Percentiles rank a stretch among this genome's conserved stretches.
These are phyloP conservation scores for Agapanthus africanus DNA, from an alignment of 106 monocot genomes.

Conservation along the genomic window DNA sequence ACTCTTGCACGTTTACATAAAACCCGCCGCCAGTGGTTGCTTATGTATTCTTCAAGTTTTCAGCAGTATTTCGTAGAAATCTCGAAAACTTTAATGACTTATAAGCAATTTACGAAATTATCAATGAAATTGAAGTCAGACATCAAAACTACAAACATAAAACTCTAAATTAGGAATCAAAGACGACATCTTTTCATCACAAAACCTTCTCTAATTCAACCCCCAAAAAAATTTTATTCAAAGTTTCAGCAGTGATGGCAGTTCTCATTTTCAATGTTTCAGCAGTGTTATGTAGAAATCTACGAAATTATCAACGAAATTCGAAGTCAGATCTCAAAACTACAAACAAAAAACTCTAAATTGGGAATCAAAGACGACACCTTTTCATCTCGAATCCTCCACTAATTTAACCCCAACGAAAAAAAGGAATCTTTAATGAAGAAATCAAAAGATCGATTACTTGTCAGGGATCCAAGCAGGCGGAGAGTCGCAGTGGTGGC, in stretches of 20 bases:
- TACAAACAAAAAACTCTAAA: too few relatives aligned
- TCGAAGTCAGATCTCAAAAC: constrained; percentile 1
- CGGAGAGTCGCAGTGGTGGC: constrained; percentile 32
- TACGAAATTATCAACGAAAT: not conserved
- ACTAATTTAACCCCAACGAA: too few relatives aligned
- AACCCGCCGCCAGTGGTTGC: too few relatives aligned
- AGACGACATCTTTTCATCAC: not conserved
- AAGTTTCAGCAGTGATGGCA: too few relatives aligned
- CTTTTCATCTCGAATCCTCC: not conserved
- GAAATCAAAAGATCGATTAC: constrained; percentile 25
- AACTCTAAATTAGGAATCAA: not conserved
- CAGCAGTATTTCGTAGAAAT: not conserved
- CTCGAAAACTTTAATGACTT: too few relatives aligned
- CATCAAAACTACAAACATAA: too few relatives aligned
- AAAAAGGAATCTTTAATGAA: too few relatives aligned
- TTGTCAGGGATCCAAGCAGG: constrained; percentile 53
- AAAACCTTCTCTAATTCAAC: too few relatives aligned
- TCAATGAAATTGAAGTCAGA: not conserved
- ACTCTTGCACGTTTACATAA: too few relatives aligned
- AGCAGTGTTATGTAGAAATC: not conserved
- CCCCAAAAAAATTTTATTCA: too few relatives aligned
- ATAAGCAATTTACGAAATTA: not conserved
- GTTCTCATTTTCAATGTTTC: not conserved
- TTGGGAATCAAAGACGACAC: not conserved
- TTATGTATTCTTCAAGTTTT: too few relatives aligned